These are phyloP conservation scores for Ceratocystis ficicola DNA, from an alignment of 2,329 filamentous ascomycete species.

Conservation along the genomic window DNA sequence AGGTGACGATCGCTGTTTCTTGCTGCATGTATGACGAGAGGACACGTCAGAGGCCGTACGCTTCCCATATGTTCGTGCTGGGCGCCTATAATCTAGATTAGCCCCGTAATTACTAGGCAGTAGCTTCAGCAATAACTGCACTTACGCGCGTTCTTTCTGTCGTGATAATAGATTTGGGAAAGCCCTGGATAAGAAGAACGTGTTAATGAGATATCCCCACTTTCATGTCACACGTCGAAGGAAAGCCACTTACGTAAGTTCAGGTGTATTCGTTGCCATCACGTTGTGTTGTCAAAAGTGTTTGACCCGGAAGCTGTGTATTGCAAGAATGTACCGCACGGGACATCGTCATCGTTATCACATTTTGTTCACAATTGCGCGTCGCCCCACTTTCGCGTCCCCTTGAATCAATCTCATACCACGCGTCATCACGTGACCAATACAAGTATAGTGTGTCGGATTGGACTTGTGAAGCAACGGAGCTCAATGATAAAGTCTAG, in stretches of 20 bases:
- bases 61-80: constrained; percentile 34
- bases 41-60: constrained; percentile 26
- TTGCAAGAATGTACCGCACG: neutral
- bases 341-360: neutral
- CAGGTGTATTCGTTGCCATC: neutral
- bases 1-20: constrained; percentile 25
- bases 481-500: neutral
- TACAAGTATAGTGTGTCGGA: neutral
- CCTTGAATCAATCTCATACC: too few relatives aligned
- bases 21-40: constrained; percentile 25
- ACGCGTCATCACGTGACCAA: constrained; percentile 22
- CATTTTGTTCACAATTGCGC: neutral
- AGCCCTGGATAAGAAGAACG: neutral
- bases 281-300: neutral
- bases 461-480: too few relatives aligned
- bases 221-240: neutral
- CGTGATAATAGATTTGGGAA: constrained; percentile 17
- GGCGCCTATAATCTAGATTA: constrained; percentile 12
- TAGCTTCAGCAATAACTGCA: neutral
- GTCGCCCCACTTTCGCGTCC: constrained; percentile 20
- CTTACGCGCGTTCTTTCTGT: constrained; percentile 19
- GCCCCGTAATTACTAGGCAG: neutral
- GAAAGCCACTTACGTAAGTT: neutral
- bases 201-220: neutral
- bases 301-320: neutral